Percentiles rank a stretch among this genome's conserved stretches.
Conservation (phyloP, 2,329 filamentous ascomycete genomes). For the Calonectria leucothoes region DNA sequence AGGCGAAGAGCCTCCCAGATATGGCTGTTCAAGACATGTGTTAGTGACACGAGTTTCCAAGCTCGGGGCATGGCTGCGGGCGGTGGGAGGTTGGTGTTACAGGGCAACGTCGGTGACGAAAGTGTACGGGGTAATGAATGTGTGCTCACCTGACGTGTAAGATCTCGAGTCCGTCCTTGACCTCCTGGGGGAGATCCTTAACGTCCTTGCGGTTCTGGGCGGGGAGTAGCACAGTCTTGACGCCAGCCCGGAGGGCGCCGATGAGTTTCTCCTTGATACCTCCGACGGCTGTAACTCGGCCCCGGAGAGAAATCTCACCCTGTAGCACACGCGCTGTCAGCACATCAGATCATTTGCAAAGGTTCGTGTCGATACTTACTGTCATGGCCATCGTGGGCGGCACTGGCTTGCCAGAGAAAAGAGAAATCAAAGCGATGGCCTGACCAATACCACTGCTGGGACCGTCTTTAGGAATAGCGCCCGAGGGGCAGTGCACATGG, state of each 20-base stretch:
- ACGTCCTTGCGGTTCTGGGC: slow-evolving; percentile 92
- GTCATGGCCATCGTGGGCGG: slow-evolving; percentile 97
- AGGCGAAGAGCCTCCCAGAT: slow-evolving; percentile 94
- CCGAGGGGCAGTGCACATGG: slow-evolving; percentile 95
- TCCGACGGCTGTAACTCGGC: slow-evolving; percentile 91
- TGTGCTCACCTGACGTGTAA: slow-evolving; percentile 82
- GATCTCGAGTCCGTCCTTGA: slow-evolving; percentile 87
- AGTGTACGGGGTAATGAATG: slow-evolving; percentile 22
- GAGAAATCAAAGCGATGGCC: slow-evolving; percentile 89
- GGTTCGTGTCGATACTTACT: slow-evolving; percentile 56
- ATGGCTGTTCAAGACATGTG: slow-evolving; percentile 65
- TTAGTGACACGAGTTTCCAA: slow-evolving; percentile 43
- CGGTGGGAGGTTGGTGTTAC: slow-evolving; percentile 31
- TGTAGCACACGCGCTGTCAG: slow-evolving; percentile 49
- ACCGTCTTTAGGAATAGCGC: slow-evolving; percentile 95
- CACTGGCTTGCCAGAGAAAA: slow-evolving; percentile 88
- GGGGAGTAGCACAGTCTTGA: slow-evolving; percentile 92
- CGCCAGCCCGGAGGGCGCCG: slow-evolving; percentile 89
- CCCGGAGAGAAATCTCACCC: slow-evolving; percentile 82
- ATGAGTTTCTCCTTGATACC: slow-evolving; percentile 99
- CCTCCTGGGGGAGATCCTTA: slow-evolving; percentile 90
- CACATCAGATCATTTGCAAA: slow-evolving; percentile 23
- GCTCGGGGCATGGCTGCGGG: slow-evolving; percentile 32
- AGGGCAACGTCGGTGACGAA: slow-evolving; percentile 29
- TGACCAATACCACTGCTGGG: slow-evolving; percentile 91